phyloP scores from a whole-genome alignment of 495 filamentous ascomycete species.

The Massariosphaeria phaeospora region DNA sequence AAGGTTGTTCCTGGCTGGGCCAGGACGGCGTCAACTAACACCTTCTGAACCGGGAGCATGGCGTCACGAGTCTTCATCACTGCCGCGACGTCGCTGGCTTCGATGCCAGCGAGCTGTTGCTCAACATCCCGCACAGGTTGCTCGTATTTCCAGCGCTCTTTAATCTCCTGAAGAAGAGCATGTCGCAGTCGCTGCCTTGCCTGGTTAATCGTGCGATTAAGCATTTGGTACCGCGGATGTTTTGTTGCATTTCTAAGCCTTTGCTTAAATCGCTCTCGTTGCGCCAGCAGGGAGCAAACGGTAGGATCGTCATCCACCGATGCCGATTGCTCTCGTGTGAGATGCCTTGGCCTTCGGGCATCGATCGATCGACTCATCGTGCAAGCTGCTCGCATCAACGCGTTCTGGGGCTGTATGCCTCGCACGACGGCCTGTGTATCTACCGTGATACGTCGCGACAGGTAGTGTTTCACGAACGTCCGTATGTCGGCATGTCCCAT shows the following conservation, averaged over 20 bases:
- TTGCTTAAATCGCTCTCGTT: conserved; percentile 18
- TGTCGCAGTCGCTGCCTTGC: conserved; percentile 32
- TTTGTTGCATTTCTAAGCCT: conserved; percentile 8
- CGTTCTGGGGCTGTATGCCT: conserved; percentile 34
- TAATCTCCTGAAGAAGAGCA: conserved; percentile 29
- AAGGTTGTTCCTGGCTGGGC: conserved; percentile 11
- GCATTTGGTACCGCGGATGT: conserved; percentile 16
- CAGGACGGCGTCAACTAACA: conserved; percentile 23
- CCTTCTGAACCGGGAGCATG: conserved; percentile 18
- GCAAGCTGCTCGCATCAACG: conserved; percentile 38
- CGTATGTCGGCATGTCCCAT: too few relatives aligned
- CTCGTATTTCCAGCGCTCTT: conserved; percentile 35
- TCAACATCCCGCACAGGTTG: conserved; percentile 36
- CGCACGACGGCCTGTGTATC: conserved; percentile 39
- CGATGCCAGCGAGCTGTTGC: conserved; percentile 33
- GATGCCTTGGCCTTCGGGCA: conserved; percentile 32
- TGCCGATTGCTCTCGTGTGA: conserved; percentile 32
- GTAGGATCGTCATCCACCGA: conserved; percentile 22
- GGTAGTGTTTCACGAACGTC: too few relatives aligned
- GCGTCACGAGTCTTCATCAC: conserved; percentile 3
- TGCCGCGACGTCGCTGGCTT: conserved; percentile 4
- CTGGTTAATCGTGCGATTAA: conserved; percentile 13
- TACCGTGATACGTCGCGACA: conserved; percentile 37
- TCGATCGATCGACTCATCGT: conserved; percentile 43
- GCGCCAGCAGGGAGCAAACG: conserved; percentile 14